Evolutionary conservation across 306 rosid species (phyloP), one percentile per base, ranked within the genome.

Genomic region (Sphenostylis stenocarpa): DNA sequence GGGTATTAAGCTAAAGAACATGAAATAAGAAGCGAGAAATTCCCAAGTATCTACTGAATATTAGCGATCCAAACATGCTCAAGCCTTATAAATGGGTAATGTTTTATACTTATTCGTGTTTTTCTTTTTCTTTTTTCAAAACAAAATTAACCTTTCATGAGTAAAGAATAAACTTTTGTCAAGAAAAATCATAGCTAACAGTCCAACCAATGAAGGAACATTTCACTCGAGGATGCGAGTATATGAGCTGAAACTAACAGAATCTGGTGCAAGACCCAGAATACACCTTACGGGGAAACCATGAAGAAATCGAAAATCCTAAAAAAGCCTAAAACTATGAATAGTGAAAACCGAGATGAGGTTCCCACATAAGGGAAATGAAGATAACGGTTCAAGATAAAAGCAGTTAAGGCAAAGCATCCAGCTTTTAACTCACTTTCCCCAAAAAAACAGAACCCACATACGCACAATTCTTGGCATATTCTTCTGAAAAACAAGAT

Each of bases 401-500:
- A 75, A 48, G 51, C 55, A 52, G 23, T 17, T 24, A 48, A 67
- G n/a, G 56, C 17, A 58, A 67, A 67, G 72, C 80, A 57, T 34
- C 63, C 63, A 6, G 11, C 61, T 39, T 67, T 47, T 17, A 38
- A 47, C 21, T 36, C 19, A 56, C 21, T 31, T 44, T 74, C 11
- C 53, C 47, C 17, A 33, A 29, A 31, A 43, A 33, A 45, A 8
- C 47, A 14, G 76, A 6, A 64, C 73, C 74, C 41, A 51, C 29
- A 17, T 17, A 11, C 39, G 68, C 77, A 76, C 77, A 38, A 63
- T 61, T 76, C 28, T 63, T 16, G 53, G 60, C 14, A 20, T 48
- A 68, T 36, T 41, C 31, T 17, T 44, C 71, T 57, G 45, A 38
- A 80, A 79, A 33, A 64, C 53, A 41, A 73, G 53, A 80, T 80